Conservation (phyloP, 1,284 basidiomycete genomes). For the Coniophora puteana region DNA sequence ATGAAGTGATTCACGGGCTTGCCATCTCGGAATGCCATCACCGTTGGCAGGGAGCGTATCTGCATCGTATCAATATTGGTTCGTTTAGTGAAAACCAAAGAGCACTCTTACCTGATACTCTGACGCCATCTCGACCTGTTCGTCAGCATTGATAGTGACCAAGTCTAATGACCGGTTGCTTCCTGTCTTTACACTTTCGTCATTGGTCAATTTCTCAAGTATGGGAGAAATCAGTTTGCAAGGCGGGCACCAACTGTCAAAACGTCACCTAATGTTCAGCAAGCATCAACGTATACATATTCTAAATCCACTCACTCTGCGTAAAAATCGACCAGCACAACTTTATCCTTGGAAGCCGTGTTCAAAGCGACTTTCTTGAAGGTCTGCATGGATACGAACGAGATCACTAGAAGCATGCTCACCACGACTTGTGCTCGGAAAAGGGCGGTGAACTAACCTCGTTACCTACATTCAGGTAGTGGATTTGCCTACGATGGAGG, state of each 20-base stretch:
- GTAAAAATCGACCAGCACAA: constrained; percentile 73
- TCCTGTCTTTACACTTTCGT: constrained; percentile 43
- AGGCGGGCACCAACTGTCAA: constrained; percentile 67
- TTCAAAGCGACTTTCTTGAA: constrained; percentile 42
- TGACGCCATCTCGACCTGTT: constrained; percentile 43
- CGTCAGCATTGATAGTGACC: constrained; percentile 65
- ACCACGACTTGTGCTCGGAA: constrained; percentile 5
- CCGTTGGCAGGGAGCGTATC: constrained; percentile 68
- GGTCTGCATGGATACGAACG: constrained; percentile 33
- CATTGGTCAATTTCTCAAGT: constrained; percentile 48
- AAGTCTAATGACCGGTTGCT: constrained; percentile 59
- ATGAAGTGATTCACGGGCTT: constrained; percentile 51
- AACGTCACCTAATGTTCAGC: constrained; percentile 7
- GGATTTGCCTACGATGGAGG: no score
- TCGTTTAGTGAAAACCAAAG: not conserved
- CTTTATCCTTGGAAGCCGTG: constrained; percentile 37
- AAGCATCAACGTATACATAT: constrained; percentile 1
- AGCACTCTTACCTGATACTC: constrained; percentile 42
- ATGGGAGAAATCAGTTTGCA: constrained; percentile 68
- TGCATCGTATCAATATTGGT: constrained; percentile 22
- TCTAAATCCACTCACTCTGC: constrained; percentile 53
- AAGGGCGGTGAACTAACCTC: constrained; percentile 2
- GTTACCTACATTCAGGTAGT: constrained; percentile 1
- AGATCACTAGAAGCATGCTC: not conserved
- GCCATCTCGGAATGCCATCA: constrained; percentile 66